phyloP scores from a whole-genome alignment of 495 filamentous ascomycete species.

The Aspergillus taichungensis region DNA sequence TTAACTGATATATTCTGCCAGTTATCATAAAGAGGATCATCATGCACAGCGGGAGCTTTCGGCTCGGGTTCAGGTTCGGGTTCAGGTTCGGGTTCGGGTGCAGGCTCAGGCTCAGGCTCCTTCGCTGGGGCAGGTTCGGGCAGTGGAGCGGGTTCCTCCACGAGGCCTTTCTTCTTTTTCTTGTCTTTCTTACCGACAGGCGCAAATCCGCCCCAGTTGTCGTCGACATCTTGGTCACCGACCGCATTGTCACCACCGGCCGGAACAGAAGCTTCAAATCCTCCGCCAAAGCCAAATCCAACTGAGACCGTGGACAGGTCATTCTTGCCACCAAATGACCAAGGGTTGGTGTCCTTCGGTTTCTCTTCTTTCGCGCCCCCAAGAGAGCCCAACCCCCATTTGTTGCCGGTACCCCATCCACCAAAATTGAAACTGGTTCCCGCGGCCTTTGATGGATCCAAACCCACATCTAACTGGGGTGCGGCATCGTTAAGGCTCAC shows the following conservation, averaged over 20 bases:
- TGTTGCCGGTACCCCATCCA: conserved; percentile 35
- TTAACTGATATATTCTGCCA: too few relatives aligned
- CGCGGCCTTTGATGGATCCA: conserved; percentile 25
- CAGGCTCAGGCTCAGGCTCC: conserved; percentile 15
- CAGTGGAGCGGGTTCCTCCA: conserved; percentile 11
- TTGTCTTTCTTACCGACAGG: conserved; percentile 19
- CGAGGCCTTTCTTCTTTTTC: conserved; percentile 14
- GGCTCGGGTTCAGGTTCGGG: conserved; percentile 15
- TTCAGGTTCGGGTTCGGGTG: conserved; percentile 12
- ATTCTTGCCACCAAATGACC: conserved; percentile 29
- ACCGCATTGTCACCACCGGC: conserved; percentile 12
- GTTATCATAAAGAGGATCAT: too few relatives aligned
- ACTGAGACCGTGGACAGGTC: conserved; percentile 26
- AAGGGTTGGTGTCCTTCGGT: conserved; percentile 32
- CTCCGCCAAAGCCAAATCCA: conserved; percentile 40
- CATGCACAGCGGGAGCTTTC: too few relatives aligned
- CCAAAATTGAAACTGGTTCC: conserved; percentile 34
- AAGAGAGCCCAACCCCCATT: conserved; percentile 26
- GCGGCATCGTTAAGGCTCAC: conserved; percentile 33
- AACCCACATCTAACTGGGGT: conserved; percentile 39
- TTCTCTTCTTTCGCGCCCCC: conserved; percentile 26
- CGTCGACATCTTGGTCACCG: conserved; percentile 12
- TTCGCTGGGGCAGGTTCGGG: conserved; percentile 18
- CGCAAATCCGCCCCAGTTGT: conserved; percentile 22
- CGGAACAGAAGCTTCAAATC: conserved; percentile 22